These are phyloP conservation scores for Trichophyton mentagrophytes DNA, from an alignment of 2,329 filamentous ascomycete genomes.

Conservation along the genomic window DNA sequence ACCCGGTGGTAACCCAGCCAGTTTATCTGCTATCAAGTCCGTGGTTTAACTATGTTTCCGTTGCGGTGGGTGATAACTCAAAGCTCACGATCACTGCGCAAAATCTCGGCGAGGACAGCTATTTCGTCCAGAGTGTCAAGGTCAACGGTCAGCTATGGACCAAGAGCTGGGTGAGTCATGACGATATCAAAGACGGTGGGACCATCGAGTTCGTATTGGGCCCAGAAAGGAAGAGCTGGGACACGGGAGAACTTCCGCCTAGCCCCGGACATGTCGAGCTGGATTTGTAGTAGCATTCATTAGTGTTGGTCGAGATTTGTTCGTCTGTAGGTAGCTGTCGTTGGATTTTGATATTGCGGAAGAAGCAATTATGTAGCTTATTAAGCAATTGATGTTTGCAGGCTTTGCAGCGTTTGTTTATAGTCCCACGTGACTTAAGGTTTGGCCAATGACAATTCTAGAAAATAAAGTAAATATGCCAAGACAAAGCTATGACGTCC, in stretches of 20 bases:
- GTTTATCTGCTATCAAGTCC: slow-evolving; percentile 37
- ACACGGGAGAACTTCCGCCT: slow-evolving; percentile 39
- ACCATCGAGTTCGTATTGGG: slow-evolving; percentile 38
- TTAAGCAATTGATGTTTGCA: not conserved
- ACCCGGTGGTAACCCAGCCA: slow-evolving; percentile 37
- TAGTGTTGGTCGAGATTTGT: too few species aligned
- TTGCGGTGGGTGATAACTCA: slow-evolving; percentile 22
- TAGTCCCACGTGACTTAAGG: not conserved
- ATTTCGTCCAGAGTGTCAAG: slow-evolving; percentile 42
- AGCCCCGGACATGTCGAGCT: slow-evolving; percentile 33
- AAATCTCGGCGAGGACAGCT: slow-evolving; percentile 33
- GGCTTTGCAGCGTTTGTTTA: not conserved
- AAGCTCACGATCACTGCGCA: slow-evolving; percentile 36
- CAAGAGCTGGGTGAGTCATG: slow-evolving; percentile 45
- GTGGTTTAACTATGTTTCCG: slow-evolving; percentile 31
- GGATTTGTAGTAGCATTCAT: not conserved
- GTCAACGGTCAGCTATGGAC: slow-evolving; percentile 42
- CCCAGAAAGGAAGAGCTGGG: slow-evolving; percentile 31
- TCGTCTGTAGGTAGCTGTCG: too few species aligned
- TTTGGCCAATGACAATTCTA: not conserved
- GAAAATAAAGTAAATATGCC: not conserved
- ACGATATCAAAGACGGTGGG: slow-evolving; percentile 35
- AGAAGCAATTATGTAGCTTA: not conserved
- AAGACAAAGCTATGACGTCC: not conserved
- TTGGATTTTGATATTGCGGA: too few species aligned